Base-by-base conservation (phyloP, 257 asterid genomes). In the Solanum microdontum region DNA sequence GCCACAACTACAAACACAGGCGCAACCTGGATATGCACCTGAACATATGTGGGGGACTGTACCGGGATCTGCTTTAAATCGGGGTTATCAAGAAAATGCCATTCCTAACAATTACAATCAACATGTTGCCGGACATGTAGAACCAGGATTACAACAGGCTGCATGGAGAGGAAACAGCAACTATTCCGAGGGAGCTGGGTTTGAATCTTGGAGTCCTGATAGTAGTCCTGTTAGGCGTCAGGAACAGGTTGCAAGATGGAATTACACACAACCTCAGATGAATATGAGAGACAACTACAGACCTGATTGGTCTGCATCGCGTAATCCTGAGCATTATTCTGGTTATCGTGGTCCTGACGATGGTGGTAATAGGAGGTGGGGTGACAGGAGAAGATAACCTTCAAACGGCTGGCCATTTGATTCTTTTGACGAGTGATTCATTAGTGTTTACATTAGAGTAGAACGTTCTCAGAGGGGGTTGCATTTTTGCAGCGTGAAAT, bases 131-230 rank as follows among this genome's bases (percentile, higher is more conserved):
- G 93, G 90, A 14, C 68, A 93, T 26, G 87, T 68, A 34, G 90
- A 76, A 69, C 89, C 85, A 62, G 76, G 91, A 8, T 30, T 30
- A 62, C 87, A 40, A 6, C 62, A 68, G 9, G 86, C 87, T 82
- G 15, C 66, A 55, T 88, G 94, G 94, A 95, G 90, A 80, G 90
- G 94, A 89, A 91, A 86, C 83, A 90, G 66, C 75, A 90, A 75
- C 11, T 45, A 34, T 62, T 83, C 39, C 34, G 93, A 77, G 68
- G 89, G 93, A 89, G 88, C 92, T 2, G 94, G 70, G 48, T 92
- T 40, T n/a, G 97, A 95, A 85, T 88, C 97, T 4, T 91, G 96
- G 96, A 93, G 98, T 90, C 99, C 97, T 17, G 94, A 93, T 21
- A 87, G 93, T 87, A 94, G 98, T 87, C 95, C 96, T 1, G 83